Evolutionary conservation across 768 basidiomycete species (phyloP), one percentile per base, ranked within the genome.

Genomic region (Auricularia sp.): DNA sequence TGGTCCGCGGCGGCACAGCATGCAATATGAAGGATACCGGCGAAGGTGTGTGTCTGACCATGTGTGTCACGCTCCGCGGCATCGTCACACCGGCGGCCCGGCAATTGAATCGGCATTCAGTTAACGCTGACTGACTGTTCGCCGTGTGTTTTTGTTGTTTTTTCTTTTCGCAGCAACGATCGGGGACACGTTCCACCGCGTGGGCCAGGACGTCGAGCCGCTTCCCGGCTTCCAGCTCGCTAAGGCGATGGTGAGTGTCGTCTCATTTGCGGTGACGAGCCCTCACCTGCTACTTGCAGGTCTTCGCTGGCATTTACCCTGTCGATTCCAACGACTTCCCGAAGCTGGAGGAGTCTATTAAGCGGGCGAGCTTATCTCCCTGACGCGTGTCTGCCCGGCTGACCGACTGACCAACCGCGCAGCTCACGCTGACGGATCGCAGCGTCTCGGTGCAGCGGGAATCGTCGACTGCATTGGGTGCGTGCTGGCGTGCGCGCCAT

Each of bases 21-120:
- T 98, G 96, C 75, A 96, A 94, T 72, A 98, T 99, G 96, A 99
- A 98, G 74, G 90, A 97, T 69, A 90, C 91, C 10, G 85, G 90
- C 14, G 94, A 98, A 80, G 94, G 94, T 94, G 64, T 62, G 14
- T 13, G 7, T 62, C 37, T 64, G 33, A 13, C 18, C 14, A 13
- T 37, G 33, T 34, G 29, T 62, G 33, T 35, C 24, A 35, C 62
- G 1, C 24, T 51, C 44, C 39, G 39, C 39, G 39, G 39, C 39
- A 42, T 42, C 39, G 39, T 42, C 8, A 42, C 29, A 29, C 29
- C 29, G 29, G 29, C 29, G 29, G 29, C 29, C 29, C 29, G 29
- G 8, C 34, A 13, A 47, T 61, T 61, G 33, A 62, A 62, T 70
- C 39, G 39, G 39, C 39, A 42, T 42, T 42, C 29, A 29, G 29